Conservation (phyloP, 176 grass and related monocot genomes). For the Tillandsia fasciculata region DNA sequence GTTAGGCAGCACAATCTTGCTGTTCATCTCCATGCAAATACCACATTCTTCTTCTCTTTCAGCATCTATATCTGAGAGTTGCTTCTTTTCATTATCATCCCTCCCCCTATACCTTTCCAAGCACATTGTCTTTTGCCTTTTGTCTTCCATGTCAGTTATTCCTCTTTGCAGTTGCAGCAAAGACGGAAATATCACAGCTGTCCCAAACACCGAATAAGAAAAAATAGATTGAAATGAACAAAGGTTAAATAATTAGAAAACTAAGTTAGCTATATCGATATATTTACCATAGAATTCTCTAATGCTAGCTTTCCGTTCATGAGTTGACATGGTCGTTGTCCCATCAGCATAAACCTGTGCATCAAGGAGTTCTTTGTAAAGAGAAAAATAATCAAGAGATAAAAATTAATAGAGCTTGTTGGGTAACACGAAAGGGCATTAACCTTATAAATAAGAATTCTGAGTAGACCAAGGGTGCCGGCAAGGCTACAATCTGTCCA, state of each 20-base stretch:
- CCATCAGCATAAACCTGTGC: constrained; percentile 80
- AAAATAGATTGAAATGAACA: constrained; percentile 20
- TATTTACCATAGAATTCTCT: constrained; percentile 79
- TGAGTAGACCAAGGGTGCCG: constrained; percentile 65
- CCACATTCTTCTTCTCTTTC: constrained; percentile 89
- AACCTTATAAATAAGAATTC: constrained; percentile 93
- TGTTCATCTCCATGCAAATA: constrained; percentile 85
- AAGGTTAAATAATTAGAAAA: background rate
- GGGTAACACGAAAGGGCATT: background rate
- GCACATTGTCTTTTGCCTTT: constrained; percentile 60
- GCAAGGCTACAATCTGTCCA: constrained; percentile 91
- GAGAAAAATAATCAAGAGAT: constrained; percentile 14
- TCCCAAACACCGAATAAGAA: constrained; percentile 20
- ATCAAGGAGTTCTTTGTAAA: constrained; percentile 7
- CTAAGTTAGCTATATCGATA: background rate
- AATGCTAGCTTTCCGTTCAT: constrained; percentile 87
- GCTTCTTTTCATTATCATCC: constrained; percentile 47
- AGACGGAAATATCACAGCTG: constrained; percentile 88
- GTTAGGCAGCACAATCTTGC: constrained; percentile 72
- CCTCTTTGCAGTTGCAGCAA: constrained; percentile 74
- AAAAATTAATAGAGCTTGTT: background rate
- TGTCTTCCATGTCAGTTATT: constrained; percentile 72
- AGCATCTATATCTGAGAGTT: constrained; percentile 68
- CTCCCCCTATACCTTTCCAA: constrained; percentile 56
- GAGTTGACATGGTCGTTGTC: constrained; percentile 84